These are phyloP conservation scores for Thelephora ganbajun DNA, from an alignment of 768 basidiomycete genomes.

Conservation along the genomic window DNA sequence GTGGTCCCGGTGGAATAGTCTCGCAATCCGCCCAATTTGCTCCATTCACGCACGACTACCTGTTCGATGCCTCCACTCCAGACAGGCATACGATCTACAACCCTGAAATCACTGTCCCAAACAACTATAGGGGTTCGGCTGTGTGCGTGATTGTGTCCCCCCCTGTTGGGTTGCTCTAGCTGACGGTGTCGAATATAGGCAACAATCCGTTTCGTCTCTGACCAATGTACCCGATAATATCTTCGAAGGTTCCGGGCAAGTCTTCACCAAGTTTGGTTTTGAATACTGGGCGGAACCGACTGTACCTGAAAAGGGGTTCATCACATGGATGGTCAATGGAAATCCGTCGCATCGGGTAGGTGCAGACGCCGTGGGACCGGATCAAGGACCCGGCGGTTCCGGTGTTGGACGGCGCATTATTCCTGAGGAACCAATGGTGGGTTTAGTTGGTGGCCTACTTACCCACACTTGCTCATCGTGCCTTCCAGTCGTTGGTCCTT, in stretches of 20 bases:
- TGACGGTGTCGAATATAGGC: slow-evolving; percentile 12
- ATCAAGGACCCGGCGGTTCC: slow-evolving; percentile 23
- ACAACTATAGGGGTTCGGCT: slow-evolving; percentile 34
- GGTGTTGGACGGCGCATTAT: slow-evolving; percentile 48
- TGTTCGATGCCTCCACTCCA: slow-evolving; percentile 21
- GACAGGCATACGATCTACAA: slow-evolving; percentile 22
- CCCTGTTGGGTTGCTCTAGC: not conserved
- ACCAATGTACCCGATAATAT: slow-evolving; percentile 36
- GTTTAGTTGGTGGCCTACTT: not conserved
- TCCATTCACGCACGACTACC: slow-evolving; percentile 34
- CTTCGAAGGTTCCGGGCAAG: slow-evolving; percentile 42
- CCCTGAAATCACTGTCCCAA: slow-evolving; percentile 19
- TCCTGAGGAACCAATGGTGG: slow-evolving; percentile 37
- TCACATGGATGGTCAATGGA: slow-evolving; percentile 65
- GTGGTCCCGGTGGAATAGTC: slow-evolving; percentile 33
- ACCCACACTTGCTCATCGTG: not conserved
- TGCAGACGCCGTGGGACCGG: slow-evolving; percentile 40
- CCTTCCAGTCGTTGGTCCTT: slow-evolving; percentile 31
- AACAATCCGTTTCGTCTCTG: slow-evolving; percentile 35
- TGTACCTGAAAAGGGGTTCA: slow-evolving; percentile 39
- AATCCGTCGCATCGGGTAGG: slow-evolving; percentile 34
- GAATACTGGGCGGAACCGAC: slow-evolving; percentile 60
- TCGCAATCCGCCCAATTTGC: slow-evolving; percentile 73
- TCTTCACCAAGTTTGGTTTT: slow-evolving; percentile 44
- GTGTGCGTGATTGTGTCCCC: slow-evolving; percentile 18